Conservation (phyloP, 2,329 filamentous ascomycete species). For the Gyromitra esculenta region DNA sequence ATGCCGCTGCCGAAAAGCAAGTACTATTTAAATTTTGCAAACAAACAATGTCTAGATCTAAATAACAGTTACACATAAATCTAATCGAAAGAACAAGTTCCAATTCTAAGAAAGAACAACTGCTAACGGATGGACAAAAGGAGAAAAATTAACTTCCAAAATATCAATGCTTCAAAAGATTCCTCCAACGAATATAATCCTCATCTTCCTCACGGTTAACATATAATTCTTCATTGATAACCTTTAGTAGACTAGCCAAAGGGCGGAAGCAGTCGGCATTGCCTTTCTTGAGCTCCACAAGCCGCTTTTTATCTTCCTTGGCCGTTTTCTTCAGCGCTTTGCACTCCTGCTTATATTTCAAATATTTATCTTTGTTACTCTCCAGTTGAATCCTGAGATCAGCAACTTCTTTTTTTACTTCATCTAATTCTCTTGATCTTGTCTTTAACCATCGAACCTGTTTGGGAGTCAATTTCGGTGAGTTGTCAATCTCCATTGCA, state of each 20-base stretch:
- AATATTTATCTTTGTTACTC: not conserved
- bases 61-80: no score
- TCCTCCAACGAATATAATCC: conserved; percentile 20
- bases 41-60: no score
- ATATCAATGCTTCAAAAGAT: not conserved
- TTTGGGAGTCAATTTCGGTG: not conserved
- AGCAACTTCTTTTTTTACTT: not conserved
- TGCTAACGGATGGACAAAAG: no score
- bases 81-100: no score
- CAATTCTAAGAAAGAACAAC: no score
- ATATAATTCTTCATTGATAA: not conserved
- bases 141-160: not conserved
- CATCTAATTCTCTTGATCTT: not conserved
- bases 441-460: not conserved
- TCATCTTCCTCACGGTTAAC: not conserved
- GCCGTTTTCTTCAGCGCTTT: not conserved
- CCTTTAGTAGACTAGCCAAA: not conserved
- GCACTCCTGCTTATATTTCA: not conserved
- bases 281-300: not conserved
- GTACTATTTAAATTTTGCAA: no score
- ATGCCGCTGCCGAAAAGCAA: no score
- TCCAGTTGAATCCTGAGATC: not conserved
- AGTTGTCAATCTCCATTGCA: not conserved
- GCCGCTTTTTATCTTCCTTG: not conserved
- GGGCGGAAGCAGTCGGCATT: not conserved